Base-by-base conservation (phyloP, 1,284 basidiomycete genomes). In the Naganishia albida region DNA sequence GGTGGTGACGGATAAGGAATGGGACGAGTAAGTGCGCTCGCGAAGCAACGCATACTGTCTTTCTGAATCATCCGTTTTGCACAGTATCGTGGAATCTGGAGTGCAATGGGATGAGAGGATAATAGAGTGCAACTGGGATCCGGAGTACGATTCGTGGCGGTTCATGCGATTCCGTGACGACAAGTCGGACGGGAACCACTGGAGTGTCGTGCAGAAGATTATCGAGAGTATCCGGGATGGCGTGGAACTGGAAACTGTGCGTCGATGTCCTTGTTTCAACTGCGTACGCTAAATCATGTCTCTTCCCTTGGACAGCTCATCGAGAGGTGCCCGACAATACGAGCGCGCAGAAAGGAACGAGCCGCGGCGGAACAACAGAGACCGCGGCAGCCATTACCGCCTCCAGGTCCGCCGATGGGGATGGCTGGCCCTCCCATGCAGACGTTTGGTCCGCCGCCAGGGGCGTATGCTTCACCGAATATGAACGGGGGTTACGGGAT, bases 41-140 rank as follows among this genome's bases (percentile, higher is more conserved):
- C 3, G 4, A 3, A 8, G 16, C n/a, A 20, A 12, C 40, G 40
- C 8, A 28, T 20, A 3, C 43, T 44, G 40, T 44, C 38, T 62
- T 48, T 38, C 44, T 34, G 48, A 34, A 39, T 26, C 49, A 42
- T 0, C 12, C 34, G 34, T 10, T 4, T 34, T 6, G 10, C 34
- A 0, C 75, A 96, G 93, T 70, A 84, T 94, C 83, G 98, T 98
- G 74, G 79, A 81, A 2, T 85, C 86, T 0, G 87, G 88, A 4
- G 89, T 94, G 73, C 93, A 99, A 76, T 83, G 88, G 68, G 93
- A 99, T 75, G 93, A 97, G 74, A 85, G 94, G 8, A 85, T 99
- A 55, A 89, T 97, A 30, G 96, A 99, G 76, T 93, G 94, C 25
- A 86, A 87, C 65, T 99, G 96, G 95, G 89, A 95, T 72, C 69